Percentiles rank a stretch among this genome's conserved stretches.
Conservation (phyloP, 164 flowering plant genomes). For the Litsea cubeba region DNA sequence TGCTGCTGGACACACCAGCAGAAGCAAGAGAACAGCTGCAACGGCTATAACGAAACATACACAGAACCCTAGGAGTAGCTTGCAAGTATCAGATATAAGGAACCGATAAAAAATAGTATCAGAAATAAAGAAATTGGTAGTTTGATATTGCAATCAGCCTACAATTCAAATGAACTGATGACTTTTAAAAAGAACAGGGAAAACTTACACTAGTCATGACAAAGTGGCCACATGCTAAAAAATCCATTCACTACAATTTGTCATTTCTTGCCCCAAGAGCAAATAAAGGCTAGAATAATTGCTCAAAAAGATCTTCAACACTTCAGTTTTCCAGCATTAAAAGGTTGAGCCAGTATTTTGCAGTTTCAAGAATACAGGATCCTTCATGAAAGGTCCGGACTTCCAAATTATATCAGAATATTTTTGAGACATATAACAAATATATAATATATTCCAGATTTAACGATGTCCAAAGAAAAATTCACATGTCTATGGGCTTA, state of each 20-base stretch:
- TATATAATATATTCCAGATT: neutral
- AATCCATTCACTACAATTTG: no score
- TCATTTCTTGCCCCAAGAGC: neutral
- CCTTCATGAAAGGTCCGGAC: neutral
- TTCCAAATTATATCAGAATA: neutral
- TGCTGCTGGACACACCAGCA: constrained; percentile 14
- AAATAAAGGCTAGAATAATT: neutral
- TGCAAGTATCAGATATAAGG: neutral
- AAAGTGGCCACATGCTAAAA: no score
- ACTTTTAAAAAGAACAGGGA: no score
- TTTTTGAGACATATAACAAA: neutral
- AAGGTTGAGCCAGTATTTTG: neutral
- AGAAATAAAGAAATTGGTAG: neutral
- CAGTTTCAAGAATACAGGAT: neutral
- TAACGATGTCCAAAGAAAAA: neutral
- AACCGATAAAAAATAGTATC: neutral
- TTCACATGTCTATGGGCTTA: neutral
- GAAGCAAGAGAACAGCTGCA: constrained; percentile 16
- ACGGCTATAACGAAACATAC: constrained; percentile 24
- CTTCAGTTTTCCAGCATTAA: neutral
- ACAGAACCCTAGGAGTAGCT: constrained; percentile 11
- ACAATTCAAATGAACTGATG: no score
- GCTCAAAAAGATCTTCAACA: neutral
- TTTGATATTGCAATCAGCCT: no score
- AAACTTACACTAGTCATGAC: no score